A percentile compares a stretch with the other conserved stretches of the same genome.
phyloP scores from a whole-genome alignment of 371 early-diverging fungal genomes.

The Mortierella polycephala region DNA sequence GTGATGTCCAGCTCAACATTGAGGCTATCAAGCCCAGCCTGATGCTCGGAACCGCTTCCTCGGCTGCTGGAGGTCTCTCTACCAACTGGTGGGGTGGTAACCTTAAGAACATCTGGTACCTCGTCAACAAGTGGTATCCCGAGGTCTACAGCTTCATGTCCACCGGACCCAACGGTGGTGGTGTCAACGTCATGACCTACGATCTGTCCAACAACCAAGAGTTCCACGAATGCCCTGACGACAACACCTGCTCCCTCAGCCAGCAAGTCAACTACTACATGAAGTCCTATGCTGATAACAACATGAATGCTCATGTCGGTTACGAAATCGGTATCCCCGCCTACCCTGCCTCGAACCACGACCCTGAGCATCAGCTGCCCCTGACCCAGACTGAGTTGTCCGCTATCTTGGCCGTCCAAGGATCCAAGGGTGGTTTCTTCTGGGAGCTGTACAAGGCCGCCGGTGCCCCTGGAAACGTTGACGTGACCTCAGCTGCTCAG shows the following conservation, averaged over 20 bases:
- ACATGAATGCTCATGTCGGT: slow-evolving; percentile 46
- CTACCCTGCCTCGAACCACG: slow-evolving; percentile 48
- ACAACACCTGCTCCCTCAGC: slow-evolving; percentile 36
- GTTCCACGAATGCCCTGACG: slow-evolving; percentile 50
- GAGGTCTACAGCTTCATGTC: slow-evolving; percentile 48
- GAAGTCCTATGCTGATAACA: slow-evolving; percentile 47
- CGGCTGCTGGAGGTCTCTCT: slow-evolving; percentile 52
- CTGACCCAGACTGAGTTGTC: slow-evolving; percentile 41
- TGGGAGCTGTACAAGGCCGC: slow-evolving; percentile 54
- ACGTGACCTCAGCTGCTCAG: slow-evolving; percentile 40
- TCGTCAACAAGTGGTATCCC: slow-evolving; percentile 40
- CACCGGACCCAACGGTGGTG: slow-evolving; percentile 47
- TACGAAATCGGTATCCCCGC: slow-evolving; percentile 55
- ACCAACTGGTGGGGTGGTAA: slow-evolving; percentile 56
- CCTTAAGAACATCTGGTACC: slow-evolving; percentile 56
- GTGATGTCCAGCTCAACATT: slow-evolving; percentile 49
- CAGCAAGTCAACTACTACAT: slow-evolving; percentile 55
- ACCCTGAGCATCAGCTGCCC: slow-evolving; percentile 51
- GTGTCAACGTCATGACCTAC: slow-evolving; percentile 56
- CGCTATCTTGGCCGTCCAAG: slow-evolving; percentile 45
- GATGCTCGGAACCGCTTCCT: slow-evolving; percentile 42
- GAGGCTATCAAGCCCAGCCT: slow-evolving; percentile 32
- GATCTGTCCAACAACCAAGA: slow-evolving; percentile 49
- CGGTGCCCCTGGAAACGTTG: slow-evolving; percentile 34
- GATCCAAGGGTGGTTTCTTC: slow-evolving; percentile 53